These are phyloP conservation scores for Dissophora globulifera DNA, from an alignment of 192 early-diverging fungal genomes.

Conservation along the genomic window DNA sequence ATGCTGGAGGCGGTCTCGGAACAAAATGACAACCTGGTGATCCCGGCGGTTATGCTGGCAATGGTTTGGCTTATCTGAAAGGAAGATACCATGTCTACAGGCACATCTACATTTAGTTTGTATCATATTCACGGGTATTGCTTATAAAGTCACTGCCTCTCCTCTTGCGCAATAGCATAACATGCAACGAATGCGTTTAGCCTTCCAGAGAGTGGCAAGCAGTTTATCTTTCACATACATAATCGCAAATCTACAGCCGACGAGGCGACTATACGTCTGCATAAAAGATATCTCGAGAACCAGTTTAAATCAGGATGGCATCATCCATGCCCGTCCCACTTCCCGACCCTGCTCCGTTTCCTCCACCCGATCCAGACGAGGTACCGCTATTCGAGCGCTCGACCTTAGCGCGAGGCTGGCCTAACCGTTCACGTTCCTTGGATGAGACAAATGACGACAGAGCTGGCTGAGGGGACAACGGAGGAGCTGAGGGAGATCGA, in stretches of 20 bases:
- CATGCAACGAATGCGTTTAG: no score
- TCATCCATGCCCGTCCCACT: slow-evolving; percentile 28
- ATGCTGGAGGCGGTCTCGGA: slow-evolving; percentile 87
- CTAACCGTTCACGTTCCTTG: neutral
- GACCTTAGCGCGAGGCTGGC: neutral
- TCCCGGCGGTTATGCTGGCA: slow-evolving; percentile 82
- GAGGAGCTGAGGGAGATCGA: slow-evolving; percentile 2
- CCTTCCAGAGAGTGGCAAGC: no score
- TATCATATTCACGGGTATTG: no score
- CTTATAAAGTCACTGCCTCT: no score
- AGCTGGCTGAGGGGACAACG: neutral
- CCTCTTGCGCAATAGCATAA: no score
- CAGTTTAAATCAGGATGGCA: slow-evolving; percentile 25
- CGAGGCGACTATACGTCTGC: no score
- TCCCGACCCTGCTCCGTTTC: neutral
- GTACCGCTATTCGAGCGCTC: neutral
- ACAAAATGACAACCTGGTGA: slow-evolving; percentile 96
- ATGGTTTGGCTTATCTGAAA: slow-evolving; percentile 50
- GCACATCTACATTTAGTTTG: no score
- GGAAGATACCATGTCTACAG: no score
- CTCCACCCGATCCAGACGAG: slow-evolving; percentile 3
- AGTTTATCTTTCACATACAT: no score
- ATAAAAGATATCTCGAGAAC: neutral
- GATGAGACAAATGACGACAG: neutral
- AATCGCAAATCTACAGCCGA: no score